These are phyloP conservation scores for Boletus coccyginus DNA, from an alignment of 768 basidiomycete species.

Conservation along the genomic window DNA sequence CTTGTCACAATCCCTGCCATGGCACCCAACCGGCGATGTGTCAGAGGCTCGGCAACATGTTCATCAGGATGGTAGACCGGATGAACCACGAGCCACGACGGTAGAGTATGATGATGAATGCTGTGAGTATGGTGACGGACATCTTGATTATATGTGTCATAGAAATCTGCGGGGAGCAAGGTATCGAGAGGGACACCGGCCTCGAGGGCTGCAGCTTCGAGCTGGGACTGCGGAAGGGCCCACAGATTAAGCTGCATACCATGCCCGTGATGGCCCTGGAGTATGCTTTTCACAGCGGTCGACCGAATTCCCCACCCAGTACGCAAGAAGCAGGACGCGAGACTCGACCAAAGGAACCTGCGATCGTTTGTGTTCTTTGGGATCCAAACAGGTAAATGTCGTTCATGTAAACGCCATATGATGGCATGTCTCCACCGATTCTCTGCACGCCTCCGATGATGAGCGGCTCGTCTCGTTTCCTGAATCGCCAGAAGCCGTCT, in stretches of 20 bases:
- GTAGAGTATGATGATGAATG: neutral
- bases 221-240: constrained; percentile 51
- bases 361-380: constrained; percentile 27
- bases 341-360: constrained; percentile 7
- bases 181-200: constrained; percentile 58
- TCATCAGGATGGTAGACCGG: constrained; percentile 18
- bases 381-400: constrained; percentile 53
- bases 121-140: neutral
- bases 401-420: constrained; percentile 57
- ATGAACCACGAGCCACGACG: constrained; percentile 20
- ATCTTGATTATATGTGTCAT: constrained; percentile 15
- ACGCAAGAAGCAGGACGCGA: constrained; percentile 8
- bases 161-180: constrained; percentile 44
- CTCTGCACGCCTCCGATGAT: constrained; percentile 44
- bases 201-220: constrained; percentile 64
- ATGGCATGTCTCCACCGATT: constrained; percentile 59
- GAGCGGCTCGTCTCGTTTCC: constrained; percentile 41
- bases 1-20: constrained; percentile 56
- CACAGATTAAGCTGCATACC: constrained; percentile 64
- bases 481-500: constrained; percentile 49
- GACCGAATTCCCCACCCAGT: constrained; percentile 7
- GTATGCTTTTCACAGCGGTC: neutral
- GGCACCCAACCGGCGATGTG: constrained; percentile 54
- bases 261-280: constrained; percentile 24
- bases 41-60: constrained; percentile 35